A percentile compares a stretch with the other conserved stretches of the same genome.
phyloP scores from a whole-genome alignment of 2,329 filamentous ascomycete genomes.

The Didymella segeticola region DNA sequence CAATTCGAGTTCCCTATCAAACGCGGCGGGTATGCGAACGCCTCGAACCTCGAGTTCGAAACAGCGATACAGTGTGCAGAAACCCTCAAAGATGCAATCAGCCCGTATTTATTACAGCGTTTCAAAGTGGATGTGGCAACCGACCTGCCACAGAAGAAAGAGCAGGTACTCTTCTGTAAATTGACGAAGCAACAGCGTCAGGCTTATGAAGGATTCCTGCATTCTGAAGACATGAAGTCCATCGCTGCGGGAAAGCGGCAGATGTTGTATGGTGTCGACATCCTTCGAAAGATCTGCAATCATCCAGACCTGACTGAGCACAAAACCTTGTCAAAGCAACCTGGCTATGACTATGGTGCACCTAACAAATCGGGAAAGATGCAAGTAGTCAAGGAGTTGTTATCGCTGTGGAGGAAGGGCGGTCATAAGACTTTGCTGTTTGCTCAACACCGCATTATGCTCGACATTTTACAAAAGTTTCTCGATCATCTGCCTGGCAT shows the following conservation, averaged over 20 bases:
- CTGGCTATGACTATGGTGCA: slow-evolving; percentile 78
- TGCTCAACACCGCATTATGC: slow-evolving; percentile 91
- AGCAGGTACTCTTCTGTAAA: slow-evolving; percentile 96
- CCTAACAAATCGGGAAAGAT: slow-evolving; percentile 89
- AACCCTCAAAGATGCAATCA: slow-evolving; percentile 91
- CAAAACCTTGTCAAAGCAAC: slow-evolving; percentile 62
- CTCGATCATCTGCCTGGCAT: slow-evolving; percentile 72
- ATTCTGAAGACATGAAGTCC: slow-evolving; percentile 82
- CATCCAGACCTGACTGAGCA: slow-evolving; percentile 88
- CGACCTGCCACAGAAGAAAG: slow-evolving; percentile 92
- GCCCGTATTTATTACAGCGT: slow-evolving; percentile 88
- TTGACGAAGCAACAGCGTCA: slow-evolving; percentile 79
- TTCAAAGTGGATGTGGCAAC: slow-evolving; percentile 93
- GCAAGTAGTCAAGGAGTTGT: slow-evolving; percentile 86
- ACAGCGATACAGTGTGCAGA: slow-evolving; percentile 94
- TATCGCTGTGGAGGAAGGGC: slow-evolving; percentile 88
- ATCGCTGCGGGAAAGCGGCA: slow-evolving; percentile 79
- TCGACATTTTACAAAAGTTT: slow-evolving; percentile 89
- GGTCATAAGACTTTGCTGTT: slow-evolving; percentile 95
- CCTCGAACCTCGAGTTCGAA: slow-evolving; percentile 91
- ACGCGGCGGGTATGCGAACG: slow-evolving; percentile 92
- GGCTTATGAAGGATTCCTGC: slow-evolving; percentile 81
- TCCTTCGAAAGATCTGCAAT: slow-evolving; percentile 95
- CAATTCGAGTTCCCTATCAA: slow-evolving; percentile 95
- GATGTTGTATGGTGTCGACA: slow-evolving; percentile 87